A percentile compares a stretch with the other conserved stretches of the same genome.
phyloP scores from a whole-genome alignment of 2,329 filamentous ascomycete species.

The Sporothrix luriei region DNA sequence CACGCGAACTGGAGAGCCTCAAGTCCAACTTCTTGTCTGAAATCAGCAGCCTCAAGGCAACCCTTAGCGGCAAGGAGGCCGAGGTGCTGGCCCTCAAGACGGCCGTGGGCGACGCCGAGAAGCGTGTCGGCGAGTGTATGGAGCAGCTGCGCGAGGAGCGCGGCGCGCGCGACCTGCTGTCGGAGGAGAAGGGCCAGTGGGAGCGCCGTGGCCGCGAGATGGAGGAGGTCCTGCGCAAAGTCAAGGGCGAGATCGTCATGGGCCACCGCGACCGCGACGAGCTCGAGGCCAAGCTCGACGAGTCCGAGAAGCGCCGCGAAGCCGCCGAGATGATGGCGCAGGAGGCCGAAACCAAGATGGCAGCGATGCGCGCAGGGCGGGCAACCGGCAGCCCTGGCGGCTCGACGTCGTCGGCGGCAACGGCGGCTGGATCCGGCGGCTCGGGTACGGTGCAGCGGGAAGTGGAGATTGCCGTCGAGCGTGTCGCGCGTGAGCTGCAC shows the following conservation, averaged over 20 bases:
- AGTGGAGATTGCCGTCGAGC: constrained; percentile 82
- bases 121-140: constrained; percentile 82
- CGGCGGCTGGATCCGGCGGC: no score
- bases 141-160: constrained; percentile 81
- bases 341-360: constrained; percentile 75
- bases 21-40: constrained; percentile 91
- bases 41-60: constrained; percentile 91
- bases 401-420: constrained; percentile 47
- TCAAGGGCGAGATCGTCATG: constrained; percentile 78
- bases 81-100: constrained; percentile 86
- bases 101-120: constrained; percentile 86
- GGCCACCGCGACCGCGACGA: constrained; percentile 81
- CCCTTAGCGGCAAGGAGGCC: constrained; percentile 87
- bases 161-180: constrained; percentile 68
- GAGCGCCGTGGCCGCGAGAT: constrained; percentile 84
- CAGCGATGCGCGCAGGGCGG: constrained; percentile 69
- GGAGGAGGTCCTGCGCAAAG: constrained; percentile 75
- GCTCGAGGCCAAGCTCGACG: constrained; percentile 72
- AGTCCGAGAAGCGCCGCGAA: constrained; percentile 72
- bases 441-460: constrained; percentile 54
- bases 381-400: constrained; percentile 40
- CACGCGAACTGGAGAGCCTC: constrained; percentile 86
- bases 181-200: constrained; percentile 78
- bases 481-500: constrained; percentile 91
- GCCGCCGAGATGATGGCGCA: constrained; percentile 75